These are phyloP conservation scores for Ajuga chamaepitys DNA, from an alignment of 257 asterid genomes.

Conservation along the genomic window DNA sequence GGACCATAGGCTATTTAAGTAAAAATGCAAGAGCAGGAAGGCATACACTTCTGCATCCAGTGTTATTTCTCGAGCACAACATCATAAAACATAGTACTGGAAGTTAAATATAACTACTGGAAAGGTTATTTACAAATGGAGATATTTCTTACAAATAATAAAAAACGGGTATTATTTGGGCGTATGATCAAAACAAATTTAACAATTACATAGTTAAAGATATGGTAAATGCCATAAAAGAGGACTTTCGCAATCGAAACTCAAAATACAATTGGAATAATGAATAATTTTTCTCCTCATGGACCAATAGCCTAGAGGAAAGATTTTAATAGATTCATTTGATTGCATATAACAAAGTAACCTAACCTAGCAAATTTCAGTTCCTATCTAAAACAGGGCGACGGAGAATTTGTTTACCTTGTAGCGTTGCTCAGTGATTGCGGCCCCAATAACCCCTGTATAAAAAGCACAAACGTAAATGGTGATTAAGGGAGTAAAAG, in stretches of 20 bases:
- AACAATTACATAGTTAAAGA: background rate
- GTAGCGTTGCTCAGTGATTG: conserved; percentile 72
- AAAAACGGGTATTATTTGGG: background rate
- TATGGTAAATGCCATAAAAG: background rate
- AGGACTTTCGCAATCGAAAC: background rate
- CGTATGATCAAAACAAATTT: background rate
- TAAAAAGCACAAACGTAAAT: conserved; percentile 70
- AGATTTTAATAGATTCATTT: background rate
- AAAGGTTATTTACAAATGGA: background rate
- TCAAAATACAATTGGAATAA: background rate
- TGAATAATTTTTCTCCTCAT: background rate
- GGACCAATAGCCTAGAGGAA: background rate
- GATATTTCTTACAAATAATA: background rate
- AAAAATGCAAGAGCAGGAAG: background rate
- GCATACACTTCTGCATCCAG: background rate
- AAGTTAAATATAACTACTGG: background rate
- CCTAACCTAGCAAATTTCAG: background rate
- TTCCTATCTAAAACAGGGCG: background rate
- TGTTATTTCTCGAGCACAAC: background rate
- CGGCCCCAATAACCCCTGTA: conserved; percentile 83
- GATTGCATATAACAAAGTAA: background rate
- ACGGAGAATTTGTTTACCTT: conserved; percentile 34
- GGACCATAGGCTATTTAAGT: background rate
- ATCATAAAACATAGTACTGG: background rate
- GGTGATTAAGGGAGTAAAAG: conserved; percentile 73